Evolutionary conservation across 2,329 filamentous ascomycete genomes (phyloP), one percentile per base, ranked within the genome.

Genomic region (Fusarium floridanum): DNA sequence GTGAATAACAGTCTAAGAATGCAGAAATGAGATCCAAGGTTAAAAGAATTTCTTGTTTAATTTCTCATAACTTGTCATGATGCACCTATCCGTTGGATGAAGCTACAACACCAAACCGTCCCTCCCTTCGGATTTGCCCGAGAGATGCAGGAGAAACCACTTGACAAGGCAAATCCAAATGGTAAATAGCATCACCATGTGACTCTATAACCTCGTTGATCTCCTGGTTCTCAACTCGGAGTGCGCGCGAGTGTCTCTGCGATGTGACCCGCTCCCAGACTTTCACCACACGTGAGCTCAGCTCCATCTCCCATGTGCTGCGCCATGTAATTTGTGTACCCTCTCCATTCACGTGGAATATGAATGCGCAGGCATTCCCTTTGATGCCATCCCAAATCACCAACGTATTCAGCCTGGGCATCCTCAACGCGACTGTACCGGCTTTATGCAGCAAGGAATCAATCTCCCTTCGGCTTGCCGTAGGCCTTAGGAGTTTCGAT

Each of bases 311-410:
- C 80, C 81, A 83, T n/a, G 79, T 83, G 34, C 79, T 79, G 24
- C 81, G 78, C 81, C 79, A 82, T 55, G 80, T 80, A 61, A 82
- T 43, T 1, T 70, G 77, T n/a, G 74, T 71, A 64, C 59, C 34
- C 50, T 77, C 69, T 64, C 53, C 67, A n/a, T 71, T 70, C 24
- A 56, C 62, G 20, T 67, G 73, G 69, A 81, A 83, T 67, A 81
- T 81, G 53, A 84, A 81, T 20, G 81, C 80, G 70, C 75, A 83
- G 22, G 81, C 80, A 68, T 81, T 57, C 16, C 41, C 77, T 48
- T 68, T 77, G 41, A 57, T 61, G 55, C 80, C 78, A 68, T 83
- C 81, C 82, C 81, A 83, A n/a, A 83, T 68, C 57, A 81, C 80
- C 56, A 84, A 66, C 5, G 75, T 81, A 27, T 78, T 74, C 39